Evolutionary conservation across 2,329 filamentous ascomycete genomes (phyloP).

Genomic region (Pezicula radicicola): DNA sequence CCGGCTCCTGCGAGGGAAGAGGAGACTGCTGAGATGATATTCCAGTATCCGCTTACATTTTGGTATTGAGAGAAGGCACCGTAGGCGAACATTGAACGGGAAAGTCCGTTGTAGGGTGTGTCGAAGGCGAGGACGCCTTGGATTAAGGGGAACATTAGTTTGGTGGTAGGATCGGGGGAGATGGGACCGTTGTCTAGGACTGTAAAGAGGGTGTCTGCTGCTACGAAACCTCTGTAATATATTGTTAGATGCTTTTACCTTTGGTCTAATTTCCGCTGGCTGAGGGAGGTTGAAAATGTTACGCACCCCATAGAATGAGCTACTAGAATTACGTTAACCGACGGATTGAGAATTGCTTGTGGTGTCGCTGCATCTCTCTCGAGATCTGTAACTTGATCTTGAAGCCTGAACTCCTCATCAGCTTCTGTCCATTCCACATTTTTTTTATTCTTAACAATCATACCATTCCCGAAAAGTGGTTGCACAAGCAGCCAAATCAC

Average conservation of each 20-base stretch:
- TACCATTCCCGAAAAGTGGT: slow-evolving; percentile 53
- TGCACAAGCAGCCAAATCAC: slow-evolving; percentile 57
- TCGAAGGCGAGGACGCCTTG: slow-evolving; percentile 81
- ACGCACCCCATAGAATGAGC: slow-evolving; percentile 76
- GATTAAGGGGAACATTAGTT: slow-evolving; percentile 65
- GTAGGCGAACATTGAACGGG: slow-evolving; percentile 58
- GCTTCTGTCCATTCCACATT: not conserved
- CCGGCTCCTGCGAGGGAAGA: slow-evolving; percentile 42
- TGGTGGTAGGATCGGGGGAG: slow-evolving; percentile 15
- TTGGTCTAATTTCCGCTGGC: not conserved
- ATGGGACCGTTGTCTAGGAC: slow-evolving; percentile 49
- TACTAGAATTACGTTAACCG: slow-evolving; percentile 73
- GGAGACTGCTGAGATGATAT: slow-evolving; percentile 52
- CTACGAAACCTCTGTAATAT: slow-evolving; percentile 68
- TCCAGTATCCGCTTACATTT: slow-evolving; percentile 54
- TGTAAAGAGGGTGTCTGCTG: slow-evolving; percentile 74
- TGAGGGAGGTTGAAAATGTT: not conserved
- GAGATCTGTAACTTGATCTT: slow-evolving; percentile 76
- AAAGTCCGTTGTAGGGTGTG: slow-evolving; percentile 73
- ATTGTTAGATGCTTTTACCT: slow-evolving; percentile 1
- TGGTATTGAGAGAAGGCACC: slow-evolving; percentile 58
- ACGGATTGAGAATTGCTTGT: slow-evolving; percentile 76
- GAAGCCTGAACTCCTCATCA: slow-evolving; percentile 52
- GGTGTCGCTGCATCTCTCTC: slow-evolving; percentile 69
- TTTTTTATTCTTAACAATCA: not conserved